Evolutionary conservation across 768 basidiomycete species (phyloP), one percentile per base, ranked within the genome.

Genomic region (Mrakia blollopis): DNA sequence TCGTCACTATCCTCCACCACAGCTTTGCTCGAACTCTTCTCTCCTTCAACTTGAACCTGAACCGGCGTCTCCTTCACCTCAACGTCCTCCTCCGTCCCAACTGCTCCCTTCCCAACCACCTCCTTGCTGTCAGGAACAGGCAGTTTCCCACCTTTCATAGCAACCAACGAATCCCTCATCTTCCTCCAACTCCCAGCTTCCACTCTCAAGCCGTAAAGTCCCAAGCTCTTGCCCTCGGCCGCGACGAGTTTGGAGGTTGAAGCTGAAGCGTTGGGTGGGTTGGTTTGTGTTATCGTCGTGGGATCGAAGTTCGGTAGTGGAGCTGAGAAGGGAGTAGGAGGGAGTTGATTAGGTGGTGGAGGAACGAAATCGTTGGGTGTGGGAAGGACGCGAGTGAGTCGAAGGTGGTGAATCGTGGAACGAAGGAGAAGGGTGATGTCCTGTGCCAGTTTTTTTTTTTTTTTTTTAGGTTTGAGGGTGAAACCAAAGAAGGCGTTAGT

Each of bases 351-450:
- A 16, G 32, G 32, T 28, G 75, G 37, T 11, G 57, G 50, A 23
- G 75, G 69, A 2, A 57, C 28, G 28, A 77, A 77, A 11, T 77
- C 76, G 25, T 61, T 37, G 16, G 57, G 61, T 1, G 61, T 71
- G 23, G 76, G 76, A 16, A 77, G 72, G 30, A 61, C n/a, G 41
- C 60, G 41, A 18, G 71, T 32, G 28, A 77, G 63, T 8, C 62
- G 60, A 7, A 77, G 72, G 28, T 77, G 76, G 37, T 77, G 63
- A 39, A 77, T 73, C n/a, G 76, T 72, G 5, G 76, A 65, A 6
- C 76, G 61, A 4, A 77, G 72, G 25, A 72, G 37, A 28, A 77
- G 76, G 52, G 72, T 72, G 39, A 77, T 54, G 71, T 77, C 75
- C 75, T 76, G 70, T n/a, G n/a, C n/a, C n/a, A n/a, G n/a, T n/a